phyloP scores from a whole-genome alignment of 2,329 filamentous ascomycete genomes.

The Orbilia javanica region DNA sequence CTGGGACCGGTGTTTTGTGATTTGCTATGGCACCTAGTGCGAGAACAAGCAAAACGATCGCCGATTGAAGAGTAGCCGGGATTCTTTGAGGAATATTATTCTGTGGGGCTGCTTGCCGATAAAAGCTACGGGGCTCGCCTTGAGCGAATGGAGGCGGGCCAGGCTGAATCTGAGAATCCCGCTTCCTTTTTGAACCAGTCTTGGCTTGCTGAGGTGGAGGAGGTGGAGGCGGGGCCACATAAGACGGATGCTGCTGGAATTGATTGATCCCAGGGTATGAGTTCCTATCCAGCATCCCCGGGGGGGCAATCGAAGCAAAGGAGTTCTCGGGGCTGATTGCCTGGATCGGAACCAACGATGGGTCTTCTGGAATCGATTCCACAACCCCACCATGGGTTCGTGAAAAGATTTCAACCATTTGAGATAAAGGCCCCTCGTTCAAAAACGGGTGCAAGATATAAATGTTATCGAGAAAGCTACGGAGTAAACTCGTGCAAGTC shows the following conservation, averaged over 20 bases:
- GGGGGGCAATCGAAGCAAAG: slow-evolving; percentile 51
- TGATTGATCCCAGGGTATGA: slow-evolving; percentile 67
- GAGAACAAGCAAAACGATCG: slow-evolving; percentile 83
- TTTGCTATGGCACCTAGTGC: slow-evolving; percentile 87
- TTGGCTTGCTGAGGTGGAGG: slow-evolving; percentile 56
- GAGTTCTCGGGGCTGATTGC: slow-evolving; percentile 53
- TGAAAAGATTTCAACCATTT: slow-evolving; percentile 70
- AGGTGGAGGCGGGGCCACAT: slow-evolving; percentile 57
- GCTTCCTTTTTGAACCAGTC: slow-evolving; percentile 70
- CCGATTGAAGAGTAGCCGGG: slow-evolving; percentile 77
- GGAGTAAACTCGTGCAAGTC: slow-evolving; percentile 69
- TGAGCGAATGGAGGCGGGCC: slow-evolving; percentile 64
- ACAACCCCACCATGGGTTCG: slow-evolving; percentile 66
- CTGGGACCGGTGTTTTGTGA: slow-evolving; percentile 65
- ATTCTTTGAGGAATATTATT: slow-evolving; percentile 67
- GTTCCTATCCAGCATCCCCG: slow-evolving; percentile 46
- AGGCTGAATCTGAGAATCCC: slow-evolving; percentile 66
- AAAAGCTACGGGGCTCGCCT: slow-evolving; percentile 60
- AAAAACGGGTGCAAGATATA: slow-evolving; percentile 76
- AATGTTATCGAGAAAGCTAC: slow-evolving; percentile 73
- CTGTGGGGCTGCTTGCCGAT: slow-evolving; percentile 62
- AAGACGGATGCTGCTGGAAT: slow-evolving; percentile 60
- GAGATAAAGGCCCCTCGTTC: slow-evolving; percentile 69
- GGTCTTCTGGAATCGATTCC: slow-evolving; percentile 55
- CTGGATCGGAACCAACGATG: slow-evolving; percentile 46